Percentiles rank a stretch among this genome's conserved stretches.
Conservation (phyloP, 345 rosid genomes). For the Alliaria petiolata region DNA sequence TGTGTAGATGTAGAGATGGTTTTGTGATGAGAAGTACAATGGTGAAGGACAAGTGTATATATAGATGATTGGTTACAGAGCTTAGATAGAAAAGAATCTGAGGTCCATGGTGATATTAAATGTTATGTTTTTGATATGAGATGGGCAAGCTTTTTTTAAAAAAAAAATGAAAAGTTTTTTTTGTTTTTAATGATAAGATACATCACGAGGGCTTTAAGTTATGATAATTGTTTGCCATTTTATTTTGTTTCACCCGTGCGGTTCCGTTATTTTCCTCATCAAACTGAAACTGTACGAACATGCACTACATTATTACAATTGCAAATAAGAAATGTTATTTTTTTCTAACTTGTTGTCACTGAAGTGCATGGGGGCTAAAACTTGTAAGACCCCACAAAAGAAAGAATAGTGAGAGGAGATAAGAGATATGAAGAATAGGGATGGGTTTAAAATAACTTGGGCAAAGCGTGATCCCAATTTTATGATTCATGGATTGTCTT, state of each 20-base stretch:
- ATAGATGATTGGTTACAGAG: slow-evolving; percentile 19
- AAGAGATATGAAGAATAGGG: slow-evolving; percentile 47
- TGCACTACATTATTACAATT: slow-evolving; percentile 28
- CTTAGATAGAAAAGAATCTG: slow-evolving; percentile 12
- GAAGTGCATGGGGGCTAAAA: slow-evolving; percentile 11
- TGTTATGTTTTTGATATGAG: slow-evolving; percentile 41
- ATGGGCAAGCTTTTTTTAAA: slow-evolving; percentile 22
- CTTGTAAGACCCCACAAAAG: slow-evolving; percentile 52
- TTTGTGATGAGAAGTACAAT: slow-evolving; percentile 22
- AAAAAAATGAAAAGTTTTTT: too few relatives aligned
- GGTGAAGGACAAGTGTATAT: slow-evolving; percentile 32
- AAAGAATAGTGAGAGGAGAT: slow-evolving; percentile 39
- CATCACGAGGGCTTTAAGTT: slow-evolving; percentile 17
- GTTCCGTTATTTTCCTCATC: slow-evolving; percentile 31
- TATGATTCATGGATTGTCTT: slow-evolving; percentile 20
- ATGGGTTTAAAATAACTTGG: slow-evolving; percentile 52
- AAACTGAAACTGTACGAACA: slow-evolving; percentile 61
- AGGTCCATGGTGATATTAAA: slow-evolving; percentile 37
- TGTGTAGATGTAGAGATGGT: not conserved
- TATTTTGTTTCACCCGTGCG: slow-evolving; percentile 35
- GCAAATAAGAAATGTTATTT: slow-evolving; percentile 8
- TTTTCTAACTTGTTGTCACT: slow-evolving; percentile 2
- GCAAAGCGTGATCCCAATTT: slow-evolving; percentile 55
- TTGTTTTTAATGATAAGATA: not conserved
- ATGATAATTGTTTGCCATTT: slow-evolving; percentile 20